Conservation (phyloP, 148 eudicot genomes). For the Arctostaphylos glauca region DNA sequence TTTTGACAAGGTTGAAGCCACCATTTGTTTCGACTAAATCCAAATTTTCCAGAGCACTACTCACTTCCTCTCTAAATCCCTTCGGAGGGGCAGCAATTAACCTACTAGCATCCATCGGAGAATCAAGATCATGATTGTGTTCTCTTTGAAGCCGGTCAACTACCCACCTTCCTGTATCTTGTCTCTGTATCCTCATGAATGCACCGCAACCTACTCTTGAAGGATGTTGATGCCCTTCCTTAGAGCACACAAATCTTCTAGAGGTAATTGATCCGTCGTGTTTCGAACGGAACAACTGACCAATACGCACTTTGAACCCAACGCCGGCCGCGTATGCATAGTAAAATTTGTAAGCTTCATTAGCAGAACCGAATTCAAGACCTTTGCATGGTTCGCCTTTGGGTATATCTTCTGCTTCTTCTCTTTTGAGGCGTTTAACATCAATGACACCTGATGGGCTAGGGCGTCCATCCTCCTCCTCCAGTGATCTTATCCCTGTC, state of each 20-base stretch:
- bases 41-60: slow-evolving; percentile 40
- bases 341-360: slow-evolving; percentile 54
- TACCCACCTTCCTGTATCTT: slow-evolving; percentile 49
- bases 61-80: slow-evolving; percentile 38
- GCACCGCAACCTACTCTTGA: slow-evolving; percentile 66
- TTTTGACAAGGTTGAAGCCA: slow-evolving; percentile 40
- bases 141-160: slow-evolving; percentile 58
- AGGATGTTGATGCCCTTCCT: slow-evolving; percentile 65
- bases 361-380: slow-evolving; percentile 49
- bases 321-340: slow-evolving; percentile 34
- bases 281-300: slow-evolving; percentile 60
- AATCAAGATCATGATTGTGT: slow-evolving; percentile 49
- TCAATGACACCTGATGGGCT: slow-evolving; percentile 32
- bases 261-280: slow-evolving; percentile 59
- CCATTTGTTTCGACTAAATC: slow-evolving; percentile 50
- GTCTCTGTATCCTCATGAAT: slow-evolving; percentile 59
- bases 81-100: slow-evolving; percentile 26
- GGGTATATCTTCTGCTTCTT: slow-evolving; percentile 30
- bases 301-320: slow-evolving; percentile 52
- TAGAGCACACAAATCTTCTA: slow-evolving; percentile 61
- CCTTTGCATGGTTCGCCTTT: slow-evolving; percentile 48
- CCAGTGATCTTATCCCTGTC: slow-evolving; percentile 54
- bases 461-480: slow-evolving; percentile 36
- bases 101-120: slow-evolving; percentile 27
- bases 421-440: slow-evolving; percentile 48